These are phyloP conservation scores for Penicillium sumatraense DNA, from an alignment of 2,329 filamentous ascomycete species.

Conservation along the genomic window DNA sequence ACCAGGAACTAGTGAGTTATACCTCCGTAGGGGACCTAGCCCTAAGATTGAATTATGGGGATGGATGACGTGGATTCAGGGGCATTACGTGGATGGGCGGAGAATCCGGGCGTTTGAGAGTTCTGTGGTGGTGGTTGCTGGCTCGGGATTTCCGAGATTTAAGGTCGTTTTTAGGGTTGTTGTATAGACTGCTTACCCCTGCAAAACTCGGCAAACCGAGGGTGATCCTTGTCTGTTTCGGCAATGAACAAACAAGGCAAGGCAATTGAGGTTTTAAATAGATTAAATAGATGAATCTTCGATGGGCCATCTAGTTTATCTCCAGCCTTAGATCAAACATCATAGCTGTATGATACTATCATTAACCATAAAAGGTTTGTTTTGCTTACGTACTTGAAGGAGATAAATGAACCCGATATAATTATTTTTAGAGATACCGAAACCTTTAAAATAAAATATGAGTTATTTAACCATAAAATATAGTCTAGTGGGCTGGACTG, in stretches of 20 bases:
- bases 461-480: too few relatives aligned
- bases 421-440: too few relatives aligned
- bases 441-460: too few relatives aligned
- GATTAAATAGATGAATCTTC: not conserved
- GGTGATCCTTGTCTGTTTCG: not conserved
- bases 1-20: not conserved
- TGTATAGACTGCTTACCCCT: too few relatives aligned
- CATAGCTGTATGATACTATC: too few relatives aligned
- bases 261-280: not conserved
- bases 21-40: not conserved
- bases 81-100: not conserved
- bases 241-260: not conserved
- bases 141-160: constrained; percentile 1
- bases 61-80: not conserved
- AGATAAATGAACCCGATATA: too few relatives aligned
- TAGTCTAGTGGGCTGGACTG: too few relatives aligned
- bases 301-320: not conserved
- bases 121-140: not conserved
- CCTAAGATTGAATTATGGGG: not conserved
- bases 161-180: constrained; percentile 3
- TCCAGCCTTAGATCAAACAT: not conserved
- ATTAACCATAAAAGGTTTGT: too few relatives aligned
- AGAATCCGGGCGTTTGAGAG: not conserved
- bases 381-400: too few relatives aligned
- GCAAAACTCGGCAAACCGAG: not conserved